Base-by-base conservation (phyloP, 2,329 filamentous ascomycete genomes). In the Davidsoniella eucalypti region DNA sequence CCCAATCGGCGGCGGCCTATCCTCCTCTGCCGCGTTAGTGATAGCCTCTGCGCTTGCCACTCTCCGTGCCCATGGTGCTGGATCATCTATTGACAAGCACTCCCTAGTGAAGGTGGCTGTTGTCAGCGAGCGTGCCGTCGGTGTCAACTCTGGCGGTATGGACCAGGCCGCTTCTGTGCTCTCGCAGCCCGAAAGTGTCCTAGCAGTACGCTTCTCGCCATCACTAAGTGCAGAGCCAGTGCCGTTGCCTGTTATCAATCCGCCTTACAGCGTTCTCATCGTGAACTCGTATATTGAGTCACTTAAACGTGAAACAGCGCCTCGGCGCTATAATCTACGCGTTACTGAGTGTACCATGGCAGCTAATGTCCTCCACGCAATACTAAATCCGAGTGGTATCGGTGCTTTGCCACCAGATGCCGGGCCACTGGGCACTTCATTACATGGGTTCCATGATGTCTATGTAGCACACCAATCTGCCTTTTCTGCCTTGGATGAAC, bases 61-160 rank as follows among this genome's bases (percentile, higher is more conserved):
- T 33, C 78, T 96, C 73, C 76, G 79, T 54, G 88, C 88, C 47
- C 93, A 95, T 63, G 84, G 85, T 33, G 78, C 86, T 61, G 67
- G 73, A 21, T 23, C 36, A 6, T 14, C 45, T 29, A 80, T 98
- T 23, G 82, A 94, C 64, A 96, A 96, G 73, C 92, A 83, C 57
- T 84, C 92, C 63, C 69, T 98, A 41, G 85, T 90, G 1, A 88
- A 96, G 67, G 73, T 96, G 47, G 88, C 92, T 18, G 90, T 98
- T 57, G 86, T 95, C 37, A 94, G 87, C 43, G 92, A 98, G 68
- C 79, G 92, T 51, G 82, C 84, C 14, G 92, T 96, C 3, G 92
- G 92, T 47, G 92, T 98, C 58, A 96, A 96, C 67, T 93, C 87
- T 4, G 92, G 92, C 64, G 92, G 88, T 51, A 96, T 98, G 92